phyloP scores from a whole-genome alignment of 2,329 filamentous ascomycete genomes.

The Fusarium illudens region DNA sequence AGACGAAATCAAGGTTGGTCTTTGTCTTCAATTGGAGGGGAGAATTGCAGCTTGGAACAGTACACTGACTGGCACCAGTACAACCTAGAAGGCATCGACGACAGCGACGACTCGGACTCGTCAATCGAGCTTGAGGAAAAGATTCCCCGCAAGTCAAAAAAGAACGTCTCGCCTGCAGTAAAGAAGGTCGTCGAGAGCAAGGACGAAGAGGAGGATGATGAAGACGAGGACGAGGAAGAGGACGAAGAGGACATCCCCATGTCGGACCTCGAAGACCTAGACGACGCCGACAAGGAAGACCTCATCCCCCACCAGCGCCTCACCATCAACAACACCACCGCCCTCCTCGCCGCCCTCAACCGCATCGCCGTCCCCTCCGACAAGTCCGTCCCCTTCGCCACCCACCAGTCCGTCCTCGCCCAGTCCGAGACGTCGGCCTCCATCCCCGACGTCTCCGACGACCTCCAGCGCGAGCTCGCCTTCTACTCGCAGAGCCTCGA shows the following conservation, averaged over 20 bases:
- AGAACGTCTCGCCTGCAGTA: conserved; percentile 55
- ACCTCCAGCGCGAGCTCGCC: conserved; percentile 88
- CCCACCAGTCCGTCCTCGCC: conserved; percentile 81
- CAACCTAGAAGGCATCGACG: conserved; percentile 65
- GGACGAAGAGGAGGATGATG: conserved; percentile 50
- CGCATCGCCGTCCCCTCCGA: conserved; percentile 75
- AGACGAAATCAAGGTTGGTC: conserved; percentile 43
- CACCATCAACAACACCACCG: conserved; percentile 96
- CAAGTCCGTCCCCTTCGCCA: conserved; percentile 77
- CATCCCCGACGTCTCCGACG: conserved; percentile 87
- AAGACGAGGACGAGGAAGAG: conserved; percentile 72
- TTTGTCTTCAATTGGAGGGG: not conserved
- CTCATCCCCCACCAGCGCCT: conserved; percentile 90
- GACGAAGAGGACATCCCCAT: conserved; percentile 89
- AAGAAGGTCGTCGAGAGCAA: conserved; percentile 40
- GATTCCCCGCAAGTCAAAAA: conserved; percentile 59
- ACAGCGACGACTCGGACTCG: conserved; percentile 72
- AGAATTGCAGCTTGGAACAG: not conserved
- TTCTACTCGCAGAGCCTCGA: conserved; percentile 92
- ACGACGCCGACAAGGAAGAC: conserved; percentile 85
- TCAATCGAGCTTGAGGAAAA: conserved; percentile 81
- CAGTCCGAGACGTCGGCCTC: conserved; percentile 68
- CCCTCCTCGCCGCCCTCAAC: conserved; percentile 80
- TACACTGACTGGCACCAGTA: conserved; percentile 46
- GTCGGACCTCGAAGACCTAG: conserved; percentile 81